Conservation (phyloP, 441 rosid genomes). For the Populus tomentosa region DNA sequence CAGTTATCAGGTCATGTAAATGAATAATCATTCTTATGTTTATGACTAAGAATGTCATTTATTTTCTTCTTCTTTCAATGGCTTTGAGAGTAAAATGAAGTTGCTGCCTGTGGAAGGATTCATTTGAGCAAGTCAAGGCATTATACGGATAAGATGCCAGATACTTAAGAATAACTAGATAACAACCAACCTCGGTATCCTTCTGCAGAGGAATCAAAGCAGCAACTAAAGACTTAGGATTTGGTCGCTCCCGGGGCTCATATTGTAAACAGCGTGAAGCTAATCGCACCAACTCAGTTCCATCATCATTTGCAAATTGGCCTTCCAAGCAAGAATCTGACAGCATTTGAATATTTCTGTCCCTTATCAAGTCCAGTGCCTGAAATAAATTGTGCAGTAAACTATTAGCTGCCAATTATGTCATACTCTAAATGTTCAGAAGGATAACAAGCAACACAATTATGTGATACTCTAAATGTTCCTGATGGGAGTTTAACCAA, state of each 20-base stretch:
- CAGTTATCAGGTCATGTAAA: neutral
- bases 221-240: constrained; percentile 56
- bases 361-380: constrained; percentile 89
- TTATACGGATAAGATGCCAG: neutral
- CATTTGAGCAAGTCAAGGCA: constrained; percentile 3
- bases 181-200: constrained; percentile 54
- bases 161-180: neutral
- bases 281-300: constrained; percentile 64
- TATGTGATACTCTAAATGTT: neutral
- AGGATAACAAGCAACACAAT: neutral
- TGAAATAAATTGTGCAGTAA: constrained; percentile 24
- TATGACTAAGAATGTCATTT: neutral
- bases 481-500: neutral
- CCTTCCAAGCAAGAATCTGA: constrained; percentile 90
- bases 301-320: constrained; percentile 63
- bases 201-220: constrained; percentile 73
- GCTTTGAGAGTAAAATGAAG: neutral
- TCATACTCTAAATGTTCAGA: neutral
- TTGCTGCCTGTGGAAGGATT: neutral
- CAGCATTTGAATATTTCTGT: constrained; percentile 72
- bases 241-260: constrained; percentile 82
- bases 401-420: constrained; percentile 3
- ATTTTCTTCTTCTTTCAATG: neutral
- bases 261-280: constrained; percentile 77
- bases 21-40: neutral